Evolutionary conservation across 164 flowering plant genomes (phyloP).

Genomic region (Magnolia officinalis): DNA sequence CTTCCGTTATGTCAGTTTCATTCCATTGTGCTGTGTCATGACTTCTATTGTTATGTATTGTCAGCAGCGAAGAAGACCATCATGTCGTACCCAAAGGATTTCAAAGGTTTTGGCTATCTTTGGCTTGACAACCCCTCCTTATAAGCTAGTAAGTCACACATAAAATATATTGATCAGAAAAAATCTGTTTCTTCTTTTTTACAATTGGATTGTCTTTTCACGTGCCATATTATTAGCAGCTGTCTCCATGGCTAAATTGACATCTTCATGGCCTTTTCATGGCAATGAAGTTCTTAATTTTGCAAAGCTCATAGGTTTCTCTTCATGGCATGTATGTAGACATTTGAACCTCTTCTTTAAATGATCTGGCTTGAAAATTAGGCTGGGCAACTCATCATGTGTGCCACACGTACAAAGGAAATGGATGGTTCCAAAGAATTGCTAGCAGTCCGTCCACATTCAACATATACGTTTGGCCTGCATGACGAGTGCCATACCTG

Average conservation of each 20-base stretch:
- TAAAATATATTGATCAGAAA: background rate
- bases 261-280: background rate
- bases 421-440: background rate
- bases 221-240: background rate
- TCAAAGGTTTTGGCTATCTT: slow-evolving; percentile 47
- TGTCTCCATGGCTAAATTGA: background rate
- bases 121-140: slow-evolving; percentile 73
- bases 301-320: background rate
- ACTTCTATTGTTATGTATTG: background rate
- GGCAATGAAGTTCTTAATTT: background rate
- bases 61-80: slow-evolving; percentile 6
- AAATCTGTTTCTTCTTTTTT: background rate
- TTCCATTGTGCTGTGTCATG: background rate
- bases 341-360: background rate
- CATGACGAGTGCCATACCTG: background rate
- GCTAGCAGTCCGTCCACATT: background rate
- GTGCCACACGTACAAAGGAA: background rate
- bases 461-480: background rate
- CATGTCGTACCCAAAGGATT: background rate
- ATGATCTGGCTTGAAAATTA: background rate
- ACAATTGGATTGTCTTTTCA: background rate
- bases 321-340: background rate
- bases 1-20: background rate
- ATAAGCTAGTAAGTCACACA: slow-evolving; percentile 60
- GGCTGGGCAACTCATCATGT: background rate